Evolutionary conservation across 2,329 filamentous ascomycete genomes (phyloP).

Genomic region (Diaporthe caulivora): DNA sequence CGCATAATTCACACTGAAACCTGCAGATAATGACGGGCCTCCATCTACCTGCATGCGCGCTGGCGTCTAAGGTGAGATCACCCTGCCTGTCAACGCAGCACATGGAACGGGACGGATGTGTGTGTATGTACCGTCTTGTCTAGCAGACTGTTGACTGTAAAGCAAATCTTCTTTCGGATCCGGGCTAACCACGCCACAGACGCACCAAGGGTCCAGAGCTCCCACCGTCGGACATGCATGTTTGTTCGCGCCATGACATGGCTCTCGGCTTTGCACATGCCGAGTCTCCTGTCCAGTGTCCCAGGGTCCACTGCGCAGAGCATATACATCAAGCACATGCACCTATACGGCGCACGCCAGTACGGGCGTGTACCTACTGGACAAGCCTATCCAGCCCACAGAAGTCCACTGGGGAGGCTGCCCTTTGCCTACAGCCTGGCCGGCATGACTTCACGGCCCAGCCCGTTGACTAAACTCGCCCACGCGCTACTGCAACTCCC

Average conservation of each 20-base stretch:
- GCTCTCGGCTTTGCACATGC: neutral
- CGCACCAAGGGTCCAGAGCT: slow-evolving; percentile 30
- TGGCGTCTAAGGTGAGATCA: slow-evolving; percentile 16
- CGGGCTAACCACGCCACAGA: slow-evolving; percentile 29
- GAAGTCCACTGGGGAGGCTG: too few relatives aligned
- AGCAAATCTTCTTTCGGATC: neutral
- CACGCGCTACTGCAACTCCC: slow-evolving; percentile 3
- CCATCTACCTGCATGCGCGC: neutral
- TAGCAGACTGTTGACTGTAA: neutral
- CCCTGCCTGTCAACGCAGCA: neutral
- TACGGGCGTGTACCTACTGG: neutral
- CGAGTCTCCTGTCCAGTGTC: neutral
- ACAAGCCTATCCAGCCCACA: neutral
- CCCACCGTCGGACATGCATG: neutral
- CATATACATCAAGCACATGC: neutral
- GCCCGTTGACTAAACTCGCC: slow-evolving; percentile 1
- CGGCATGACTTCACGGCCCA: slow-evolving; percentile 25
- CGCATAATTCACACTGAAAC: neutral
- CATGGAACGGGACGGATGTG: too few relatives aligned
- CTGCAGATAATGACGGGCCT: neutral
- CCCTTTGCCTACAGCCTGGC: neutral
- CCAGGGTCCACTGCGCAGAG: neutral
- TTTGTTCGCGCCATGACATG: neutral
- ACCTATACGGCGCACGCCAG: neutral
- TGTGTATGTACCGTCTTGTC: neutral